These are phyloP conservation scores for Rhodofomes roseus DNA, from an alignment of 1,284 basidiomycete genomes.

Conservation along the genomic window DNA sequence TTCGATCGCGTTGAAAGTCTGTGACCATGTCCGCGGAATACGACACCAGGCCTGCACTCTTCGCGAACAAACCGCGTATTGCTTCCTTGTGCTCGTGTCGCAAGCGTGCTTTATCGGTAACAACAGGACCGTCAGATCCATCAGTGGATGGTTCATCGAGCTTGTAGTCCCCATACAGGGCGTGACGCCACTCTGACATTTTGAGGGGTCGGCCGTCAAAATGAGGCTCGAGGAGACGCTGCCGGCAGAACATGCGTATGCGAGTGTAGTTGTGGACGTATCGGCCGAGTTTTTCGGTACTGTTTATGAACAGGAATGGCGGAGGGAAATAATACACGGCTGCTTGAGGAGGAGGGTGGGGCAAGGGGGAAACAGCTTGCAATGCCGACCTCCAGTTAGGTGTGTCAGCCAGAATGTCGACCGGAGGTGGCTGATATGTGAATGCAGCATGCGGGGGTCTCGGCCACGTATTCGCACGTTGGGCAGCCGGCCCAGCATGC, in stretches of 20 bases:
- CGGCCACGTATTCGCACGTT: too few species aligned
- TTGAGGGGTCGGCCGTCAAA: not conserved
- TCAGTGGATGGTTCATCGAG: not conserved
- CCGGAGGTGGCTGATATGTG: too few species aligned
- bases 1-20: not conserved
- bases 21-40: not conserved
- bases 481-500: too few species aligned
- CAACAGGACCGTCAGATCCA: not conserved
- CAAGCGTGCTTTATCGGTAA: not conserved
- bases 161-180: not conserved
- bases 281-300: not conserved
- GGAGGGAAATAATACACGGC: not conserved
- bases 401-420: too few species aligned
- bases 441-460: too few species aligned
- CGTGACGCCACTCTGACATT: not conserved
- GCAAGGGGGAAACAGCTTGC: not conserved
- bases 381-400: not conserved
- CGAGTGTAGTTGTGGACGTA: not conserved
- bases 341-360: not conserved
- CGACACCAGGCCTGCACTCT: not conserved
- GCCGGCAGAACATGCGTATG: not conserved
- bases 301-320: not conserved
- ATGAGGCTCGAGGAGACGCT: not conserved
- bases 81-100: not conserved
- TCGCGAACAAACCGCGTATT: not conserved